Evolutionary conservation across 1,284 basidiomycete species (phyloP), one percentile per base, ranked within the genome.

Genomic region (Limonomyces culmigenus): DNA sequence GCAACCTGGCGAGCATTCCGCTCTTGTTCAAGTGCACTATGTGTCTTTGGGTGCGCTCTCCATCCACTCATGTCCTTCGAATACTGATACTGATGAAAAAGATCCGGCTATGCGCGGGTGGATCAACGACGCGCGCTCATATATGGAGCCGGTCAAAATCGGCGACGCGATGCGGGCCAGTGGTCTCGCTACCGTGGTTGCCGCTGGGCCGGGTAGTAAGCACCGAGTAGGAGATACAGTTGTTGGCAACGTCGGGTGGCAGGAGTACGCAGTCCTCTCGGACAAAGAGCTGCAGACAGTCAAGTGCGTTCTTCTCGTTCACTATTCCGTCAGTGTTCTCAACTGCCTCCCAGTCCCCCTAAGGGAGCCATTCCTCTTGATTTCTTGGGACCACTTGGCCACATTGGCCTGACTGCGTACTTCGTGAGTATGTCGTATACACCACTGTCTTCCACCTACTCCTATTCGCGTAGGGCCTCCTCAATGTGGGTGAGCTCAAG

Each of bases 81-180:
- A n/a, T n/a, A n/a, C n/a, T n/a, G n/a, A n/a, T n/a, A n/a, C n/a
- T n/a, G n/a, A n/a, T n/a, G n/a, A n/a, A n/a, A n/a, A n/a, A n/a
- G n/a, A 89, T 48, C 83, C 86, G 21, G 81, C 83, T 1, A 88
- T 89, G 84, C 70, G 87, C 23, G 77, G 74, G 8, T 92, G 79
- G 67, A 49, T 93, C 35, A 70, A 67, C 36, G 80, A 87, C 49
- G 51, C 48, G 15, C 65, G 79, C 34, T 75, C 68, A 49, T 84
- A 81, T 45, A 33, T 77, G 14, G 67, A 66, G 14, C 78, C 75
- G 3, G 85, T 92, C 8, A 58, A 27, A 54, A 78, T 92, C 41
- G 83, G 83, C 17, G 83, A 76, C 52, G 73, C 74, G 18, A 85
- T 93, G 88, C 70, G 88, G 18, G 73, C 80, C 0, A 43, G 45